These are phyloP conservation scores for Heimioporus sp. DNA, from an alignment of 768 basidiomycete genomes.

Conservation along the genomic window DNA sequence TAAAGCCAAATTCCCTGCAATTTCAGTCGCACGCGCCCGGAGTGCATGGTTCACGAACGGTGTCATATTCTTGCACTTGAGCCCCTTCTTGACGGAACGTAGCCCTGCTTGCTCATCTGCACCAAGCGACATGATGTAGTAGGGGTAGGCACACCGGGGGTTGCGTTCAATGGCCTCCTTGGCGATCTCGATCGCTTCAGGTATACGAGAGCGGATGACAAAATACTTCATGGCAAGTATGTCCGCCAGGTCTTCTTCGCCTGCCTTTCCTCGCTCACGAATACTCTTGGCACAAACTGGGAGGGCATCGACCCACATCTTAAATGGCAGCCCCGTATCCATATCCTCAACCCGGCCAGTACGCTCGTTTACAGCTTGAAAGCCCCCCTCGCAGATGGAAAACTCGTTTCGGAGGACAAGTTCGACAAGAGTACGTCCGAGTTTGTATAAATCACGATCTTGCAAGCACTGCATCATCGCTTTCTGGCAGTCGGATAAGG, in stretches of 20 bases:
- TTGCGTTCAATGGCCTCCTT: slow-evolving; percentile 47
- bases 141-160: slow-evolving; percentile 56
- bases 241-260: slow-evolving; percentile 47
- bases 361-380: slow-evolving; percentile 41
- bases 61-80: slow-evolving; percentile 53
- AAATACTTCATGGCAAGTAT: slow-evolving; percentile 62
- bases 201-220: slow-evolving; percentile 46
- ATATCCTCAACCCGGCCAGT: slow-evolving; percentile 39
- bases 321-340: slow-evolving; percentile 57
- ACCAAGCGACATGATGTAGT: slow-evolving; percentile 56
- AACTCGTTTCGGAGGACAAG: slow-evolving; percentile 58
- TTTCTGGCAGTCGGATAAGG: slow-evolving; percentile 43
- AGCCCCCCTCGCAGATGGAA: slow-evolving; percentile 52
- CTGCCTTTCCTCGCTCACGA: slow-evolving; percentile 38
- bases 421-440: slow-evolving; percentile 48
- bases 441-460: slow-evolving; percentile 46
- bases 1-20: slow-evolving; percentile 55
- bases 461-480: slow-evolving; percentile 51
- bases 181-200: slow-evolving; percentile 46
- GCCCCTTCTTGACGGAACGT: slow-evolving; percentile 59
- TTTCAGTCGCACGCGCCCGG: slow-evolving; percentile 57
- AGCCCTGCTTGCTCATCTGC: slow-evolving; percentile 48
- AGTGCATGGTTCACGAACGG: slow-evolving; percentile 58
- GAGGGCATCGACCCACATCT: slow-evolving; percentile 52
- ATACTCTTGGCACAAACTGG: slow-evolving; percentile 56